Evolutionary conservation across 768 basidiomycete species (phyloP).

Genomic region (Coprinopsis sp.): DNA sequence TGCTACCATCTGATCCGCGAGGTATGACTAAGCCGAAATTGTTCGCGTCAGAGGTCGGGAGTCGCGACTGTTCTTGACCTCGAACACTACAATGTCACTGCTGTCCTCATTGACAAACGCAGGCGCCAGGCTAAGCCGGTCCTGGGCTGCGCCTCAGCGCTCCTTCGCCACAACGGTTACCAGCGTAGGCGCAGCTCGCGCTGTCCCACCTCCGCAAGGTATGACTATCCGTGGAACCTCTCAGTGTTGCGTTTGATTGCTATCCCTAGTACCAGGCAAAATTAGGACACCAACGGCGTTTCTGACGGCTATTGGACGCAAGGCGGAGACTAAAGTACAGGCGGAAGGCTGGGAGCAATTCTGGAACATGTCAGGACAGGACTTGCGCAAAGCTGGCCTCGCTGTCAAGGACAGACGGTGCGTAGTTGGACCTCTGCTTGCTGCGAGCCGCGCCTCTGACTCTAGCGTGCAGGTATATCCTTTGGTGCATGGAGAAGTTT

Average conservation of each 20-base stretch:
- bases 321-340: constrained; percentile 57
- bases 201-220: constrained; percentile 36
- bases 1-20: too few relatives aligned
- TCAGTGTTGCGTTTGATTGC: constrained; percentile 3
- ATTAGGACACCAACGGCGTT: constrained; percentile 59
- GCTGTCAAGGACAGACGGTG: constrained; percentile 68
- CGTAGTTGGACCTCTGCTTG: constrained; percentile 17
- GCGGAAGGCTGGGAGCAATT: constrained; percentile 68
- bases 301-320: constrained; percentile 70
- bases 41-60: neutral
- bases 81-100: neutral
- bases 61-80: neutral
- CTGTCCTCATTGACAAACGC: neutral
- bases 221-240: constrained; percentile 12
- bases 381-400: constrained; percentile 63
- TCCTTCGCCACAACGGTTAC: neutral
- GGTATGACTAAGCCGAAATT: neutral
- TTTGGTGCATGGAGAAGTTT: constrained; percentile 85
- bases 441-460: neutral
- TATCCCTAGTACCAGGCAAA: constrained; percentile 30
- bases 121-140: neutral
- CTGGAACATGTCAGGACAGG: constrained; percentile 55
- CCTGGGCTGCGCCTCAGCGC: neutral
- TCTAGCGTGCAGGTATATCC: constrained; percentile 54
- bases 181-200: constrained; percentile 14